These are phyloP conservation scores for Pseudogymnoascus sp. DNA, from an alignment of 2,329 filamentous ascomycete species.

Conservation along the genomic window DNA sequence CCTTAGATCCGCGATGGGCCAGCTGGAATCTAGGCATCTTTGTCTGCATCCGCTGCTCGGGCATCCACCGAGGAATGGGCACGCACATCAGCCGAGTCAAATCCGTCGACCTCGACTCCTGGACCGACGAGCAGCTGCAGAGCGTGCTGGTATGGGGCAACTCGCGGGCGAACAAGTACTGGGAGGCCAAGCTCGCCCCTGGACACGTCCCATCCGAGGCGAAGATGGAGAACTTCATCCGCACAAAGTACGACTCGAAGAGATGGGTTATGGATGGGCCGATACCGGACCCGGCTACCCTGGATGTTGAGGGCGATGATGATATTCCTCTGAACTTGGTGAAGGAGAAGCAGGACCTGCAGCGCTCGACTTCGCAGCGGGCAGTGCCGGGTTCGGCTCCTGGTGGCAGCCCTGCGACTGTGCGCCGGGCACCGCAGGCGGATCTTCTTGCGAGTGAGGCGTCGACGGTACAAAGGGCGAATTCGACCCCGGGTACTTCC, in stretches of 20 bases:
- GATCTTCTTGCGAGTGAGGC: slow-evolving; percentile 76
- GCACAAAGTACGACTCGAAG: slow-evolving; percentile 98
- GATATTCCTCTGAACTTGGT: slow-evolving; percentile 60
- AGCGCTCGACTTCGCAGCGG: slow-evolving; percentile 35
- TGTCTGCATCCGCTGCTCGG: slow-evolving; percentile 95
- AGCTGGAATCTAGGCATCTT: slow-evolving; percentile 98
- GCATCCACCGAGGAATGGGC: slow-evolving; percentile 97
- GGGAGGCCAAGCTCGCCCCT: slow-evolving; percentile 87
- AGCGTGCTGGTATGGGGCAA: slow-evolving; percentile 96
- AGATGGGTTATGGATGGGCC: slow-evolving; percentile 98
- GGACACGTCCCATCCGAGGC: slow-evolving; percentile 91
- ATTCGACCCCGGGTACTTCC: slow-evolving; percentile 56
- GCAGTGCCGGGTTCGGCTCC: slow-evolving; percentile 18
- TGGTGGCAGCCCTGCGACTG: slow-evolving; percentile 21
- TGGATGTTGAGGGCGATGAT: slow-evolving; percentile 79
- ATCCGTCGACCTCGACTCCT: slow-evolving; percentile 93
- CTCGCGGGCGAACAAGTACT: slow-evolving; percentile 93
- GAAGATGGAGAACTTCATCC: slow-evolving; percentile 99
- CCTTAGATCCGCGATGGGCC: slow-evolving; percentile 91
- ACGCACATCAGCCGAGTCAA: slow-evolving; percentile 98
- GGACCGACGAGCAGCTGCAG: slow-evolving; percentile 96
- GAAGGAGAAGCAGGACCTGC: slow-evolving; percentile 57
- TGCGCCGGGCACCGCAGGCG: slow-evolving; percentile 44
- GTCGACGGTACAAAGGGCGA: slow-evolving; percentile 59
- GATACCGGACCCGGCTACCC: slow-evolving; percentile 82